Conservation (phyloP, 352 stramenopile species). For the Elongisporangium senticosum region DNA sequence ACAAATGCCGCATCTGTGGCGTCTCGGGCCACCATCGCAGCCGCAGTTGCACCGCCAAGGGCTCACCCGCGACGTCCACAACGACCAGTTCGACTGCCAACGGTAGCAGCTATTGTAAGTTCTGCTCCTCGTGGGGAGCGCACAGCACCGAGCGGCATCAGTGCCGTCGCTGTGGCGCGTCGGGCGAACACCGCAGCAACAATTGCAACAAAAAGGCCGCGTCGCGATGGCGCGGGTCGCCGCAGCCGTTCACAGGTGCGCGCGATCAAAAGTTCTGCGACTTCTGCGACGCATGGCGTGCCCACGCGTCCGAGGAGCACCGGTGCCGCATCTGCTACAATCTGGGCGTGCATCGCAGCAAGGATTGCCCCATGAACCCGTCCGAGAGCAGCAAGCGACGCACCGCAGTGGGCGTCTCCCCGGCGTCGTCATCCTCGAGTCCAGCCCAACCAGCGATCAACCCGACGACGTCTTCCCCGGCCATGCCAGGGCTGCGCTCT, state of each 20-base stretch:
- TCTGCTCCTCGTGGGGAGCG: conserved; percentile 48
- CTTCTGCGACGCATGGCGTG: conserved; percentile 43
- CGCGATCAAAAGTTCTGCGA: conserved; percentile 50
- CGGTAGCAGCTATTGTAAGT: conserved; percentile 46
- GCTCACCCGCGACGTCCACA: conserved; percentile 10
- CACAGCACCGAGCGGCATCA: conserved; percentile 56
- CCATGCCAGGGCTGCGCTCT: background rate
- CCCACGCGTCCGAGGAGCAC: conserved; percentile 56
- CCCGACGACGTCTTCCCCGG: conserved; percentile 1
- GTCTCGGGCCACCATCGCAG: conserved; percentile 55
- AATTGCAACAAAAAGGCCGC: conserved; percentile 25
- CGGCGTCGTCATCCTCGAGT: background rate
- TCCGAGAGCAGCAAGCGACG: conserved; percentile 6
- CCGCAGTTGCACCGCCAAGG: conserved; percentile 24
- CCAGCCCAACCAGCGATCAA: conserved; percentile 6
- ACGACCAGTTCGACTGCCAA: conserved; percentile 4
- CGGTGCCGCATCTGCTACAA: conserved; percentile 58
- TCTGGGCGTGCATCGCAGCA: conserved; percentile 57
- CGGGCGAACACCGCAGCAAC: conserved; percentile 54
- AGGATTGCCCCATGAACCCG: conserved; percentile 43
- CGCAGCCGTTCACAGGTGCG: conserved; percentile 12
- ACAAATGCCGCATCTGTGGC: conserved; percentile 60
- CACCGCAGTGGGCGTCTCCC: background rate
- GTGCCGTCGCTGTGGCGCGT: conserved; percentile 47
- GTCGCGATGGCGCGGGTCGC: conserved; percentile 40